These are phyloP conservation scores for Melanogaster broomeanus DNA, from an alignment of 768 basidiomycete species.

Conservation along the genomic window DNA sequence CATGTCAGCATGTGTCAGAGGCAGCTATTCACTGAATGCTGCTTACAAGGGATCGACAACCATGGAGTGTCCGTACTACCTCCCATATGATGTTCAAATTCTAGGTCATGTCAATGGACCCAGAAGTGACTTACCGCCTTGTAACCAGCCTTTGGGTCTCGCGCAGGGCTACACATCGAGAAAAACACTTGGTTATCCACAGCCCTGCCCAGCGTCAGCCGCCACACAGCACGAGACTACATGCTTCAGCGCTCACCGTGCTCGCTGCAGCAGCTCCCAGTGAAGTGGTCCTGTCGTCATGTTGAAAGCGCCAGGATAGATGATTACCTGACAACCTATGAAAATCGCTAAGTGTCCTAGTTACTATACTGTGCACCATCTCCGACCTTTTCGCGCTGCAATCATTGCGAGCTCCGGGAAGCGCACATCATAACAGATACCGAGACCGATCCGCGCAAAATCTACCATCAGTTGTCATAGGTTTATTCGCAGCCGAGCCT, in stretches of 20 bases:
- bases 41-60: conserved; percentile 87
- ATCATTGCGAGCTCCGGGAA: conserved; percentile 95
- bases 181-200: conserved; percentile 97
- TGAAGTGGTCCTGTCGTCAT: conserved; percentile 93
- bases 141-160: conserved; percentile 79
- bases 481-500: background rate
- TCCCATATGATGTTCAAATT: background rate
- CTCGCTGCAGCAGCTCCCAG: conserved; percentile 90
- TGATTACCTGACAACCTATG: conserved; percentile 80
- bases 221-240: background rate
- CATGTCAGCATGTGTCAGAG: conserved; percentile 5
- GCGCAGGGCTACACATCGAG: conserved; percentile 93
- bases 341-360: conserved; percentile 1
- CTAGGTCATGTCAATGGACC: background rate
- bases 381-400: conserved; percentile 77
- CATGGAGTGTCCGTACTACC: conserved; percentile 88
- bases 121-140: conserved; percentile 66
- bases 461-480: conserved; percentile 42
- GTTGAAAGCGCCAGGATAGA: conserved; percentile 97
- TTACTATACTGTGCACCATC: background rate
- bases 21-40: background rate
- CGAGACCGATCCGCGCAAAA: conserved; percentile 96
- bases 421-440: conserved; percentile 94
- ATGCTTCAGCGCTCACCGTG: conserved; percentile 49
- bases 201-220: conserved; percentile 53